Conservation (phyloP, 108 stramenopile species). For the Cyclotella sp. region DNA sequence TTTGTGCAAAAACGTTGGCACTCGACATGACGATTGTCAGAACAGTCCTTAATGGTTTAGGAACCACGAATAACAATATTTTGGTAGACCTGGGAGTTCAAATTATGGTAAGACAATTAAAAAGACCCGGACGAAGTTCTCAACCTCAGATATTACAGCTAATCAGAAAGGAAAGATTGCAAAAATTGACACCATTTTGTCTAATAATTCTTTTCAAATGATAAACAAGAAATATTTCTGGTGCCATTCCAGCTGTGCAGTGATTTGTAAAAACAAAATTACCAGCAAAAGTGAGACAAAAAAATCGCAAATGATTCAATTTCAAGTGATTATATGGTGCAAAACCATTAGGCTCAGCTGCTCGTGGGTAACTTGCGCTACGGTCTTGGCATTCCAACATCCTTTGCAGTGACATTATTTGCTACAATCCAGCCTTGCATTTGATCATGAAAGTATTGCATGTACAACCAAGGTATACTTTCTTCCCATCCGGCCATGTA, state of each 20-base stretch:
- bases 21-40: too few relatives aligned
- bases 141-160: too few relatives aligned
- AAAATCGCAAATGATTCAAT: neutral
- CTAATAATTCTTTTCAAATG: too few relatives aligned
- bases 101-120: too few relatives aligned
- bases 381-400: slow-evolving; percentile 32
- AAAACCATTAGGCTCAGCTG: neutral
- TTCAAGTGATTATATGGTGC: neutral
- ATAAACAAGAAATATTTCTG: too few relatives aligned
- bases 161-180: too few relatives aligned
- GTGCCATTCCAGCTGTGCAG: neutral
- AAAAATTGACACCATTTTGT: too few relatives aligned
- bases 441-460: slow-evolving; percentile 74
- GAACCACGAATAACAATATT: too few relatives aligned
- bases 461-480: slow-evolving; percentile 40
- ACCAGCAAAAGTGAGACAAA: neutral
- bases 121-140: too few relatives aligned
- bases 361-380: neutral
- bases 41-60: too few relatives aligned
- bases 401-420: slow-evolving; percentile 9
- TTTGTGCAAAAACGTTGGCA: too few relatives aligned
- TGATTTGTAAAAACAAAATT: neutral
- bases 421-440: slow-evolving; percentile 29
- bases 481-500: slow-evolving; percentile 49
- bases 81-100: too few relatives aligned